Evolutionary conservation across 352 stramenopile species (phyloP).

Genomic region (Phytophthora podocarpi): DNA sequence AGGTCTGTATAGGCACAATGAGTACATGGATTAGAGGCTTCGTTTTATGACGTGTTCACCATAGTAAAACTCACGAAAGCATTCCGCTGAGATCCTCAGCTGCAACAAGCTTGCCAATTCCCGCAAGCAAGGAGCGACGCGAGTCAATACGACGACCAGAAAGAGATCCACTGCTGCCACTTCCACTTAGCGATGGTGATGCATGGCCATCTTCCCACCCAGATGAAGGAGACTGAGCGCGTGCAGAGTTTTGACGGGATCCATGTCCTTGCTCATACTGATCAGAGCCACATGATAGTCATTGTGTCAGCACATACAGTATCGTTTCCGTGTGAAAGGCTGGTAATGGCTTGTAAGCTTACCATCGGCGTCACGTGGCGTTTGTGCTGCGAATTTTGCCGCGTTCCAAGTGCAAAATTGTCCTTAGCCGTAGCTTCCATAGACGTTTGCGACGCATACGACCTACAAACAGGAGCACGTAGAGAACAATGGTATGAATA

Average conservation of each 20-base stretch:
- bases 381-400: slow-evolving; percentile 66
- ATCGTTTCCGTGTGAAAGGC: neutral
- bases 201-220: slow-evolving; percentile 12
- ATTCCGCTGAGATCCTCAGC: slow-evolving; percentile 52
- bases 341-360: too few relatives aligned
- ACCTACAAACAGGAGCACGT: slow-evolving; percentile 36
- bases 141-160: slow-evolving; percentile 54
- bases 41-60: neutral
- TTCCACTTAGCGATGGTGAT: slow-evolving; percentile 24
- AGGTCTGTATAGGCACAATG: slow-evolving; percentile 20
- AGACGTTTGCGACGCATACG: slow-evolving; percentile 62
- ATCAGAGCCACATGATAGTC: neutral
- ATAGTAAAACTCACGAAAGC: slow-evolving; percentile 35
- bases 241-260: slow-evolving; percentile 11
- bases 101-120: slow-evolving; percentile 76
- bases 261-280: slow-evolving; percentile 36
- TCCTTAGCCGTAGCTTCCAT: slow-evolving; percentile 58
- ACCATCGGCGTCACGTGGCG: slow-evolving; percentile 71
- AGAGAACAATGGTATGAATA: too few relatives aligned
- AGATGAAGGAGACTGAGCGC: slow-evolving; percentile 16
- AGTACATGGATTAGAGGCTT: too few relatives aligned
- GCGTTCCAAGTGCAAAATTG: slow-evolving; percentile 46
- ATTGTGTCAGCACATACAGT: neutral
- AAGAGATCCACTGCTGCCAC: slow-evolving; percentile 36
- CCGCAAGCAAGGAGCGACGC: slow-evolving; percentile 70